Evolutionary conservation across 345 rosid genomes (phyloP).

Genomic region (Brassica incana): DNA sequence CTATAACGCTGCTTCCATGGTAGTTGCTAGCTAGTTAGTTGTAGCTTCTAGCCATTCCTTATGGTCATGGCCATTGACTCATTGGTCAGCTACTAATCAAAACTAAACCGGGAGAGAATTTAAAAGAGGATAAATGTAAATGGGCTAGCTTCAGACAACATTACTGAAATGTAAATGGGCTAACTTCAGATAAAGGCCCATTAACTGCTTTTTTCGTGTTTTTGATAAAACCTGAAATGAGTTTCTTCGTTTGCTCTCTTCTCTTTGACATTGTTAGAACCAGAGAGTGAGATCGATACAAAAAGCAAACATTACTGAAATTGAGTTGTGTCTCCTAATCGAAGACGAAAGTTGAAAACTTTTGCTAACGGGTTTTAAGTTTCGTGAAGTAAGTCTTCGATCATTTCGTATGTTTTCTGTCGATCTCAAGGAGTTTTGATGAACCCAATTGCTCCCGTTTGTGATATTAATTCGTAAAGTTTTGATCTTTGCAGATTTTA

Average conservation of each 20-base stretch:
- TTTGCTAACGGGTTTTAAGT: background rate
- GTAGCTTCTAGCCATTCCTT: background rate
- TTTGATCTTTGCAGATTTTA: background rate
- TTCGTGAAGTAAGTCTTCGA: slow-evolving; percentile 12
- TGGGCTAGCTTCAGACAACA: background rate
- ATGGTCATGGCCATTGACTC: background rate
- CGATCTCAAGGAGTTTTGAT: background rate
- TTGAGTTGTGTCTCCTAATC: background rate
- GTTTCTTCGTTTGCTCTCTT: background rate
- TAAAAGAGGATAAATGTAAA: background rate
- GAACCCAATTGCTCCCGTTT: background rate
- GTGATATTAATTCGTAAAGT: background rate
- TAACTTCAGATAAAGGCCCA: background rate
- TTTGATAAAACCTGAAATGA: background rate
- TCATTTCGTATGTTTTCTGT: slow-evolving; percentile 14
- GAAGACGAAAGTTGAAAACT: background rate
- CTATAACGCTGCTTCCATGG: background rate
- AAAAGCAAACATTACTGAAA: background rate
- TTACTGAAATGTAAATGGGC: background rate
- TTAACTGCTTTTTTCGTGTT: background rate
- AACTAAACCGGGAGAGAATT: background rate
- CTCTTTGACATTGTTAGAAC: slow-evolving; percentile 4
- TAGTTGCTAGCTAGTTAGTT: background rate
- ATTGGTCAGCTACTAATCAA: background rate
- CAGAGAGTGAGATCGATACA: slow-evolving; percentile 15